A percentile compares a stretch with the other conserved stretches of the same genome.
These are phyloP conservation scores for Suillus brevipes DNA, from an alignment of 768 basidiomycete genomes.

Conservation along the genomic window DNA sequence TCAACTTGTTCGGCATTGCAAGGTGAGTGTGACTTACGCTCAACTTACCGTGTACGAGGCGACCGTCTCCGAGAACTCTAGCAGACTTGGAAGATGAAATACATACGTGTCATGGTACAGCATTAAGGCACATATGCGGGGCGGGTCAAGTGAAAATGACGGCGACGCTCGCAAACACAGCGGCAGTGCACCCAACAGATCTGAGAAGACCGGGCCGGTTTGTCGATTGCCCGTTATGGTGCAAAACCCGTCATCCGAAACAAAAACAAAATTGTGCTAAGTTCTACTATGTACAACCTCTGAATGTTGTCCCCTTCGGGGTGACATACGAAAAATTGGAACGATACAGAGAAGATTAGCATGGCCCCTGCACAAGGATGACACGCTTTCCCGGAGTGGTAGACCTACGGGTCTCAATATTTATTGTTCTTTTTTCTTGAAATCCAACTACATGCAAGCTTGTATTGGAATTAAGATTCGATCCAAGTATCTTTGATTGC, in stretches of 20 bases:
- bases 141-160: too few species aligned
- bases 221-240: neutral
- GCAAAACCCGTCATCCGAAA: neutral
- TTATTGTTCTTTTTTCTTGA: slow-evolving; percentile 25
- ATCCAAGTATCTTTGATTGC: neutral
- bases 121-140: too few species aligned
- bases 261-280: neutral
- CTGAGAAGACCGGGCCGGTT: too few species aligned
- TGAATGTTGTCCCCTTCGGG: slow-evolving; percentile 70
- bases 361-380: slow-evolving; percentile 99
- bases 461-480: too few species aligned
- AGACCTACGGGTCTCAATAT: slow-evolving; percentile 49
- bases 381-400: slow-evolving; percentile 97
- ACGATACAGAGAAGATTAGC: slow-evolving; percentile 99
- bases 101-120: too few species aligned
- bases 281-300: neutral
- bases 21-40: too few species aligned
- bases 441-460: neutral
- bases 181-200: too few species aligned
- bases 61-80: too few species aligned
- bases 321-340: slow-evolving; percentile 98
- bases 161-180: too few species aligned
- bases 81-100: too few species aligned
- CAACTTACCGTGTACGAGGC: too few species aligned
- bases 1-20: too few species aligned